Base-by-base conservation (phyloP, 1,284 basidiomycete species). In the Sphagnurus paluster region DNA sequence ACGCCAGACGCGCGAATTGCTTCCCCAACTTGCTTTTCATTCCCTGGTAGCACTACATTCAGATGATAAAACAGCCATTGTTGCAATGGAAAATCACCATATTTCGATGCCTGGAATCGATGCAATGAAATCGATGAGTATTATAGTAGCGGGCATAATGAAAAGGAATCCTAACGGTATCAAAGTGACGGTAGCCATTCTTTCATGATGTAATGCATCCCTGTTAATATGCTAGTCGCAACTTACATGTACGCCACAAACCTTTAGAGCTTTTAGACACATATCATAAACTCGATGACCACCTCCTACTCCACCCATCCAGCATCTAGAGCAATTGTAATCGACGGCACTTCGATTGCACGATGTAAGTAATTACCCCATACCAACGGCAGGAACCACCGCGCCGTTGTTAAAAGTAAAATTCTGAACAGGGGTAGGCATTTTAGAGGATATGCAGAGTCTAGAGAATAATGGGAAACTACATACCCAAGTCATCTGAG, bases 1-100 rank as follows among this genome's bases (percentile, higher is more conserved):
- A 77, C 61, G 6, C 68, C 69, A 39, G 71, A 75, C 17, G 68
- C 67, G 24, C 71, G 67, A 32, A 83, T 67, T 1, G 76, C 81
- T 26, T 64, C 57, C 2, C 80, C 79, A 16, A 82, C 74, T 38
- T 64, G 60, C 44, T 67, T 65, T 55, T 77, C 75, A 56, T 80
- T 80, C 3, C 52, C 70, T 70, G 36, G 20, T n/a, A n/a, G n/a
- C n/a, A n/a, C n/a, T n/a, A n/a, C n/a, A n/a, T n/a, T n/a, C n/a
- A n/a, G n/a, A 48, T 24, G 45, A 35, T 39, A 35, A 25, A 13
- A 26, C 13, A 14, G 5, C 29, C 6, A 35, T n/a, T 16, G 14
- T 23, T 16, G 11, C n/a, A 26, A 5, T 45, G n/a, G 28, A 9
- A 10, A 34, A 45, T 21, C 36, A 64, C 64, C 63, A 50, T 64